Evolutionary conservation across 2,329 filamentous ascomycete genomes (phyloP).

Genomic region (Alternaria incomplexa): DNA sequence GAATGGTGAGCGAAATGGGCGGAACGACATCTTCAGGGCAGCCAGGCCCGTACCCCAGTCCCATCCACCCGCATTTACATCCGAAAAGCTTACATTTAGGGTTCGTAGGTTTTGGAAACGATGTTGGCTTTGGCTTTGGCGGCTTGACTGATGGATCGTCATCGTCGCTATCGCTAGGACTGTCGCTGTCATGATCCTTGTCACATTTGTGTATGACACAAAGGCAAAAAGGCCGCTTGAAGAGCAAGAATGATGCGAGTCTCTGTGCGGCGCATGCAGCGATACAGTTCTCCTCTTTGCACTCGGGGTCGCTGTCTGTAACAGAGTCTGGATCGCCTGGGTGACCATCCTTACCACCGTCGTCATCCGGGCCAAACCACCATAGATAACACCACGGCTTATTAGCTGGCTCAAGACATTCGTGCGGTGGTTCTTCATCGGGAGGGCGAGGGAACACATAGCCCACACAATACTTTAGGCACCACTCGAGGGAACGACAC

Average conservation of each 20-base stretch:
- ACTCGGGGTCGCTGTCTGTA: conserved; percentile 6
- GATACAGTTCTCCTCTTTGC: conserved; percentile 19
- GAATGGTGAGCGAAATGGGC: background rate
- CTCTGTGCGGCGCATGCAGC: conserved; percentile 9
- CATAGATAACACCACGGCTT: conserved; percentile 10
- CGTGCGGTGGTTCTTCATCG: background rate
- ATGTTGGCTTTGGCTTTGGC: conserved; percentile 10
- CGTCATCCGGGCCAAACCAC: conserved; percentile 5
- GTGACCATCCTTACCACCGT: background rate
- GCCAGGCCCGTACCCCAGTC: conserved; percentile 26
- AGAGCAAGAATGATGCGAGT: conserved; percentile 1
- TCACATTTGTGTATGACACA: conserved; percentile 18
- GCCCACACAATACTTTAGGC: conserved; percentile 3
- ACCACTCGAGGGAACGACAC: conserved; percentile 1
- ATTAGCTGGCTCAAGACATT: conserved; percentile 12
- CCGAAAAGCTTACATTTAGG: conserved; percentile 23
- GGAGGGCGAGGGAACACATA: conserved; percentile 1
- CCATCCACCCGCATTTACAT: conserved; percentile 34
- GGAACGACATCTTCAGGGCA: conserved; percentile 6
- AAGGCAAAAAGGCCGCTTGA: conserved; percentile 19
- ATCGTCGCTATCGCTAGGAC: conserved; percentile 8
- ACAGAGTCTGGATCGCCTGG: conserved; percentile 13
- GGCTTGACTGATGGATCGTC: conserved; percentile 6
- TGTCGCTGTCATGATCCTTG: conserved; percentile 9
- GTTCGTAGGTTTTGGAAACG: conserved; percentile 1